Evolutionary conservation across 2,329 filamentous ascomycete genomes (phyloP), one percentile per base, ranked within the genome.

Genomic region (Cytospora leucostoma): DNA sequence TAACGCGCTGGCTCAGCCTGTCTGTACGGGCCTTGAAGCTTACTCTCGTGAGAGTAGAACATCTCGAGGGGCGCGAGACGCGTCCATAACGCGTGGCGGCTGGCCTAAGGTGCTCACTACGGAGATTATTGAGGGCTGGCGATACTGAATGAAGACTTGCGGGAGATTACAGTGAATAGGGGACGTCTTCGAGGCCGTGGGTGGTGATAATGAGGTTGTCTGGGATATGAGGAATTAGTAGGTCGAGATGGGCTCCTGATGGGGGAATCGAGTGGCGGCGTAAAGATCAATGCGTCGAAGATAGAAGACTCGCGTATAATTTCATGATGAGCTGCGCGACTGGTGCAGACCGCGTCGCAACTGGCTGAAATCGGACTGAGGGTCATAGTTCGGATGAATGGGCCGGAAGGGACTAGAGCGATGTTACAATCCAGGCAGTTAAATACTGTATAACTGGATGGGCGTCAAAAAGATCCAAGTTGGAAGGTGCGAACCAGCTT

Each of bases 21-120:
- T 27, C 27, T 27, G 27, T 27, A 32, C 17, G 34, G 15, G n/a
- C 4, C 11, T 47, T 35, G 12, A 15, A 21, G 12, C 88, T 73
- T 80, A 95, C 94, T 92, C 77, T 97, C 93, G 78, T 97, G 92
- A 71, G 91, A 96, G 79, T 97, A 98, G 74, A 97, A 97, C 93
- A 97, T 97, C 34, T 40, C n/a, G 13, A 40, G 27, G 47, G 17
- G 21, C 51, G 57, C 27, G 10, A 34, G 5, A 21, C 57, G 32
- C 61, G 57, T 51, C 49, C 53, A 33, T 21, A 52, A 34, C 51
- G 50, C 44, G 44, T 19, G 7, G 44, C 34, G 19, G 27, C 19
- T 44, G 8, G 38, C 27, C 19, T 56, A 7, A 21, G 21, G n/a
- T 47, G n/a, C 44, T 47, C n/a, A 47, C 44, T 21, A 10, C n/a